Percentiles rank a stretch among this genome's conserved stretches.
phyloP scores from a whole-genome alignment of 306 rosid genomes.

The Lupinus albus region DNA sequence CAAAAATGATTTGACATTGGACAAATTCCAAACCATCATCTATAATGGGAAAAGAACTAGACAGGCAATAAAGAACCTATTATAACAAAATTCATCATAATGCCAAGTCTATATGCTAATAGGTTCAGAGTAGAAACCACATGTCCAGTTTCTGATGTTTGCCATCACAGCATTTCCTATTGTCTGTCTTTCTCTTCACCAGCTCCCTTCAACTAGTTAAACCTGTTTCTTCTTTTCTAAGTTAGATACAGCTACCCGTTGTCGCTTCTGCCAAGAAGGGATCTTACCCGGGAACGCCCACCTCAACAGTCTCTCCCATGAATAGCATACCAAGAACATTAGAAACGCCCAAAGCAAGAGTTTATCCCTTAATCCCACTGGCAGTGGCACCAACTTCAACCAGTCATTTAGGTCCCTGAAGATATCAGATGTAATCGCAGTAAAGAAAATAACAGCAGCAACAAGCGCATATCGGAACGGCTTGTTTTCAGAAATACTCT shows the following conservation, averaged over 20 bases:
- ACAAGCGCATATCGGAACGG: constrained; percentile 79
- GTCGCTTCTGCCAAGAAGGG: constrained; percentile 89
- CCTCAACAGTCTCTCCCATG: constrained; percentile 87
- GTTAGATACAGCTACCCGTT: constrained; percentile 62
- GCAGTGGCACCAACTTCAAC: constrained; percentile 93
- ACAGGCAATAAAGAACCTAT: constrained; percentile 24
- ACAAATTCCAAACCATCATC: constrained; percentile 34
- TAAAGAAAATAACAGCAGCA: constrained; percentile 77
- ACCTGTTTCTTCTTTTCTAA: constrained; percentile 73
- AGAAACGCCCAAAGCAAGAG: constrained; percentile 82
- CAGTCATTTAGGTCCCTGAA: constrained; percentile 80
- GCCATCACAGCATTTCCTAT: constrained; percentile 34
- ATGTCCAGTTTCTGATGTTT: constrained; percentile 13
- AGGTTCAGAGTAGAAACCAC: constrained; percentile 21
- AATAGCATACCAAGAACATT: constrained; percentile 78
- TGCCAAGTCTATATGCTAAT: constrained; percentile 22
- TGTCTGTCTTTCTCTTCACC: constrained; percentile 10
- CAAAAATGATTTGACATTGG: constrained; percentile 45
- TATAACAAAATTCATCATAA: constrained; percentile 36
- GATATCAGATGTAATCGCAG: constrained; percentile 82
- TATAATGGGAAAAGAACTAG: constrained; percentile 32
- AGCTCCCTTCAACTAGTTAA: constrained; percentile 42
- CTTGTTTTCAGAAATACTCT: constrained; percentile 86
- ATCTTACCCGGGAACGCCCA: constrained; percentile 93
- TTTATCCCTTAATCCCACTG: constrained; percentile 78